Conservation (phyloP, 495 filamentous ascomycete species). For the Penicillium alfredii region DNA sequence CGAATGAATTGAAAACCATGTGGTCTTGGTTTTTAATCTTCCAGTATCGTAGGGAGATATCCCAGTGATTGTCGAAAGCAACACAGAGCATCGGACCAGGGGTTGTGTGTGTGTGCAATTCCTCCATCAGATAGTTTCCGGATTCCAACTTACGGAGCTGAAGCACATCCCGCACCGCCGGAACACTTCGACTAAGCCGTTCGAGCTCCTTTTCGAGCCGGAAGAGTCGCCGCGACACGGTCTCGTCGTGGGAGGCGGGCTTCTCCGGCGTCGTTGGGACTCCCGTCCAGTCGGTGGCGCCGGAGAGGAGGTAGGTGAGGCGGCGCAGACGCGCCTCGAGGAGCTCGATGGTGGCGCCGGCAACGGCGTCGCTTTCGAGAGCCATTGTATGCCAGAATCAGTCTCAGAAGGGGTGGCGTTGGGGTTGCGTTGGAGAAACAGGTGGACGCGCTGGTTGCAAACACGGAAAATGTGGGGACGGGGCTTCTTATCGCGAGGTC, state of each 20-base stretch:
- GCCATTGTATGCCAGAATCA: constrained; percentile 21
- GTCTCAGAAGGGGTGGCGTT: no score
- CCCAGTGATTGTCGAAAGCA: no score
- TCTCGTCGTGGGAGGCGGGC: constrained; percentile 36
- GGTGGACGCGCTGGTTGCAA: constrained; percentile 15
- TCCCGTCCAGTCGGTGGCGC: constrained; percentile 42
- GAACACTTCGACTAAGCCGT: constrained; percentile 40
- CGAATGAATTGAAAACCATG: background rate
- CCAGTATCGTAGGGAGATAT: no score
- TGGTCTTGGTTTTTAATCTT: no score
- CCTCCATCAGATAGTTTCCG: constrained; percentile 4
- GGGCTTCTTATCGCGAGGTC: no score
- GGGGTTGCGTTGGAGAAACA: constrained; percentile 1
- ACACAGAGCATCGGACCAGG: no score
- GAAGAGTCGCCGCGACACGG: constrained; percentile 50
- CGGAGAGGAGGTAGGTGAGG: constrained; percentile 69
- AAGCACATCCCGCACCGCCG: constrained; percentile 47
- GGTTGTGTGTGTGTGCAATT: no score
- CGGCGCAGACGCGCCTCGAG: constrained; percentile 71
- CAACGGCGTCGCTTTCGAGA: constrained; percentile 33
- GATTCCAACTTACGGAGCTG: constrained; percentile 34
- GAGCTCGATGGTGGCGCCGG: constrained; percentile 59
- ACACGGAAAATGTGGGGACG: constrained; percentile 25
- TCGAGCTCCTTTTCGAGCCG: constrained; percentile 57
- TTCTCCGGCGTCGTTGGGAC: constrained; percentile 36